Base-by-base conservation (phyloP, 495 filamentous ascomycete genomes). In the Lasiosphaeria ovina region DNA sequence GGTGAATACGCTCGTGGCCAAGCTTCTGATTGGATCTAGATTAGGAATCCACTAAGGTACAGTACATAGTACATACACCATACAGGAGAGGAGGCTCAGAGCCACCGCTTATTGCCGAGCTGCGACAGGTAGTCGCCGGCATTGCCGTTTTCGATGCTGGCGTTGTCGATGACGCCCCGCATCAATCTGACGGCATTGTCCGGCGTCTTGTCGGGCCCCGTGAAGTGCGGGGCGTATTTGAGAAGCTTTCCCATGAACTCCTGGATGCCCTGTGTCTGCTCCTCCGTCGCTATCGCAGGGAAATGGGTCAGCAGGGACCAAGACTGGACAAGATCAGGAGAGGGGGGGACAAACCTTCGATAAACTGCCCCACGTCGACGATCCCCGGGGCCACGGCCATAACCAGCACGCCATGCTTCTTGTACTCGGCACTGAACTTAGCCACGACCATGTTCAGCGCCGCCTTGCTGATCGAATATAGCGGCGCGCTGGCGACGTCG, bases 51-150 rank as follows among this genome's bases (percentile, higher is more conserved):
- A 42, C 38, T 14, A 42, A 42, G 14, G 38, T 14, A 14, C 38
- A 12, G 12, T 12, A 40, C 38, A 40, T 40, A 40, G 6, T 40
- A 6, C 38, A 40, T 40, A 6, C 14, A 9, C 7, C 0, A 42
- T 42, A 8, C 9, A 50, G 9, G 3, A 8, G 47, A 11, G 47
- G 5, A 7, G 8, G 7, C 24, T 60, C 31, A 61, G 3, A 57
- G n/a, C 59, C 54, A 61, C 16, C 35, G 53, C 35, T 42, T 61
- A 44, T 42, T 57, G 3, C 54, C 54, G 10, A 51, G 35, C 9
- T 86, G 84, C 6, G 82, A 85, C 0, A 86, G 35, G 63, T 82
- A 83, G 0, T 73, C 60, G 4, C 85, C 85, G 7, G 74, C 80
- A 60, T 79, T 48, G 3, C 81, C 81, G 42, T 69, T 69, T 53